Evolutionary conservation across 495 filamentous ascomycete genomes (phyloP), one percentile per base, ranked within the genome.

Genomic region (Monascus purpureus): DNA sequence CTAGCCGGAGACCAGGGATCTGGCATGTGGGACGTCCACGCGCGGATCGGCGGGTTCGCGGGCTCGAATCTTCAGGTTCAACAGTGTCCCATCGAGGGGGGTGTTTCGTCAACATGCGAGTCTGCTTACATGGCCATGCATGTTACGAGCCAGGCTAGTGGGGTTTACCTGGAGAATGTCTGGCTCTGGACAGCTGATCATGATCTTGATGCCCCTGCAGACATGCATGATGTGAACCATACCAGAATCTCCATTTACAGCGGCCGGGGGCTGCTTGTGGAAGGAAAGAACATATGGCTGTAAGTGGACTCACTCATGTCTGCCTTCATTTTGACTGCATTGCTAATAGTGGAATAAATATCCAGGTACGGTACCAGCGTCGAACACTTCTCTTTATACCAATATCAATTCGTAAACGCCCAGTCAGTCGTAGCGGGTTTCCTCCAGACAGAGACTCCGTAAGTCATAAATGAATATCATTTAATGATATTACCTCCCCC

Each of bases 391-490:
- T 58, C 67, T 3, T 64, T 92, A 1, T 86, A 85, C 47, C 81
- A 93, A 49, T 92, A 88, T 63, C 79, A 90, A 37, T 60, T 90
- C 40, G 56, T 63, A 30, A 69, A 67, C 28, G 80, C 82, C 3
- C 59, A 70, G 42, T 75, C 81, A 39, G 61, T 88, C 31, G 77
- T 75, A 46, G 75, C 73, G 49, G 77, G 78, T 13, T 71, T 79
- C 50, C 76, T 88, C 45, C 84, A 93, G 43, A 85, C 84, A 6
- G 84, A 92, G 53, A 84, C 84, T 1, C 80, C 78, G 32, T 58
- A 30, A 43, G 54, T 47, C 8, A 14, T n/a, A n/a, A n/a, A n/a
- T n/a, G n/a, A n/a, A n/a, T n/a, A n/a, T n/a, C n/a, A n/a, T n/a
- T n/a, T n/a, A n/a, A n/a, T n/a, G n/a, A n/a, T n/a, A 19, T 27